Conservation (phyloP, 495 filamentous ascomycete genomes). For the Penicillium samsonianum region DNA sequence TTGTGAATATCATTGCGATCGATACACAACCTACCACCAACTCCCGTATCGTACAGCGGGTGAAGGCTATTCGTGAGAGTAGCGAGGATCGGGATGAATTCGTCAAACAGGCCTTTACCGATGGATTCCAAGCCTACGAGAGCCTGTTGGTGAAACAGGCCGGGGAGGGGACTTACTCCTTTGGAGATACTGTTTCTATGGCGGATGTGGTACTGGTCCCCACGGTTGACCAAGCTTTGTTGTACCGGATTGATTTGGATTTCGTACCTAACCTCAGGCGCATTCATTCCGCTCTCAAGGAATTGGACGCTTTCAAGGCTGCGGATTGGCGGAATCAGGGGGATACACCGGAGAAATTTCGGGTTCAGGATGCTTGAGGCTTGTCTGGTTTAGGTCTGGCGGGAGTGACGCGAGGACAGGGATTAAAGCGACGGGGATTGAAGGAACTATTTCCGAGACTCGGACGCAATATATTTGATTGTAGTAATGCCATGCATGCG, state of each 20-base stretch:
- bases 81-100: background rate
- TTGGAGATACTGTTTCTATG: background rate
- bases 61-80: background rate
- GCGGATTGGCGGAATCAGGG: background rate
- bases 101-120: background rate
- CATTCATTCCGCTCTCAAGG: background rate
- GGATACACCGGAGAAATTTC: background rate
- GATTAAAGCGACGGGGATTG: background rate
- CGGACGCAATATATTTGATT: background rate
- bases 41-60: background rate
- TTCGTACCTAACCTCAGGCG: background rate
- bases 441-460: background rate
- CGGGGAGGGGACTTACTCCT: background rate
- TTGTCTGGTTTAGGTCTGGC: background rate
- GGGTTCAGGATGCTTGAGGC: background rate
- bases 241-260: background rate
- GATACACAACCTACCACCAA: constrained; percentile 1
- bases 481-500: background rate
- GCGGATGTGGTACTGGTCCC: background rate
- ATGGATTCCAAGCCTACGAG: background rate
- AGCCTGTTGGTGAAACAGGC: background rate
- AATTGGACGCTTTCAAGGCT: background rate
- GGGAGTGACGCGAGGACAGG: background rate
- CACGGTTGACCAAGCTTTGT: background rate
- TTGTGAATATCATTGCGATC: constrained; percentile 3